A percentile compares a stretch with the other conserved stretches of the same genome.
Evolutionary conservation across 495 filamentous ascomycete genomes (phyloP).

Genomic region (Bathelium albidoporum): DNA sequence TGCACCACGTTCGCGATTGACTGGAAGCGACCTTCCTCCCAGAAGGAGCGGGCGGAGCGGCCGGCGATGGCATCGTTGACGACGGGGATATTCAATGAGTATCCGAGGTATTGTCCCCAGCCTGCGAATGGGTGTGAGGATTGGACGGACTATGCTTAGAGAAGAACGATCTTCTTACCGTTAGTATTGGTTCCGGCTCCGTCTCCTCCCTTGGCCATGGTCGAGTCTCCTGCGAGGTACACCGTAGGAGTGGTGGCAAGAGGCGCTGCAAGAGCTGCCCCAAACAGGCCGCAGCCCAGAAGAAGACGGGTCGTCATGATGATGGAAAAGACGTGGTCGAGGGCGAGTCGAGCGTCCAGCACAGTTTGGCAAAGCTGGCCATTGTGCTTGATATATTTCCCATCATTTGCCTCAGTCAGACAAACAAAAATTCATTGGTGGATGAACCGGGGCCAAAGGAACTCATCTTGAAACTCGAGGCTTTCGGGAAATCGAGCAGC

Average conservation of each 20-base stretch:
- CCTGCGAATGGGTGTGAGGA: slow-evolving; percentile 28
- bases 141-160: neutral
- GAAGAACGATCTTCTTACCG: slow-evolving; percentile 10
- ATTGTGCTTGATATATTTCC: neutral
- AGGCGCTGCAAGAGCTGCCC: neutral
- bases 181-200: slow-evolving; percentile 11
- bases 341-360: neutral
- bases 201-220: slow-evolving; percentile 16
- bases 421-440: neutral
- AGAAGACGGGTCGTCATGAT: neutral
- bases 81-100: slow-evolving; percentile 37
- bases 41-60: slow-evolving; percentile 50
- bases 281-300: neutral
- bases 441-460: neutral
- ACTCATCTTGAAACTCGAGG: neutral
- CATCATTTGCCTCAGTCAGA: neutral
- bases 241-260: slow-evolving; percentile 13
- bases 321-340: neutral
- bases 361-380: neutral
- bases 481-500: neutral
- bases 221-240: slow-evolving; percentile 26
- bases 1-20: slow-evolving; percentile 39
- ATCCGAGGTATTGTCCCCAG: slow-evolving; percentile 50
- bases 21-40: slow-evolving; percentile 49
- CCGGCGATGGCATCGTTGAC: slow-evolving; percentile 51